Conservation (phyloP, 2,329 filamentous ascomycete species). For the Arthrocladium fulminans region DNA sequence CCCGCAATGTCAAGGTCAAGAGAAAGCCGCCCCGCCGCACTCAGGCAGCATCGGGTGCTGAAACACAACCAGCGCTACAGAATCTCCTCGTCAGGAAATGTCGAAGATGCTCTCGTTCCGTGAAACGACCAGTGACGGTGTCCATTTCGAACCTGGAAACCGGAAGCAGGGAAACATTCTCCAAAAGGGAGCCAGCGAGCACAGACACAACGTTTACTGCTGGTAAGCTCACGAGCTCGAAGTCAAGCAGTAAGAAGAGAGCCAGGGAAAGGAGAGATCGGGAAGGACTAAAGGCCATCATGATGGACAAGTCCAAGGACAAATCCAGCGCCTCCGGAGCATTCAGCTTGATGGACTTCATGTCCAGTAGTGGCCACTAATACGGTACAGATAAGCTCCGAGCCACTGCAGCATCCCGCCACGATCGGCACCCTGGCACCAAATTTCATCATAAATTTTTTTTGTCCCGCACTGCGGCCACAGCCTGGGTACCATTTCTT, state of each 20-base stretch:
- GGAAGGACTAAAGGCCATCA: constrained; percentile 45
- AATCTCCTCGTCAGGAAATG: not conserved
- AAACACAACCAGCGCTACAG: not conserved
- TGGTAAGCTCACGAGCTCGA: not conserved
- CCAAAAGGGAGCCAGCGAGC: not conserved
- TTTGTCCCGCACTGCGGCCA: constrained; percentile 13
- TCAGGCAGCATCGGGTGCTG: not conserved
- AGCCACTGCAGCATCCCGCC: constrained; percentile 3
- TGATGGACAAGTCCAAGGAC: constrained; percentile 31
- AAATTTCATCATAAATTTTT: constrained; percentile 12
- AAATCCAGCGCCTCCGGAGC: constrained; percentile 4
- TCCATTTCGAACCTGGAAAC: not conserved
- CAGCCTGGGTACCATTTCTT: not conserved
- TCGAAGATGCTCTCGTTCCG: not conserved
- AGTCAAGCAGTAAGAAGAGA: constrained; percentile 44
- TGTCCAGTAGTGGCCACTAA: constrained; percentile 8
- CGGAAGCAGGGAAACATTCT: too few species aligned
- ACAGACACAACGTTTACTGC: not conserved
- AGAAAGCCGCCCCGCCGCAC: not conserved
- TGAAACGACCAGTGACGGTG: not conserved
- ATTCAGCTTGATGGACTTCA: constrained; percentile 22
- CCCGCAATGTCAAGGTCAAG: not conserved
- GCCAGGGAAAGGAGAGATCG: constrained; percentile 45
- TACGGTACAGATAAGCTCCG: constrained; percentile 5
- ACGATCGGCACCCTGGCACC: not conserved